Conservation (phyloP, 2,329 filamentous ascomycete species). For the Monosporascus ibericus region DNA sequence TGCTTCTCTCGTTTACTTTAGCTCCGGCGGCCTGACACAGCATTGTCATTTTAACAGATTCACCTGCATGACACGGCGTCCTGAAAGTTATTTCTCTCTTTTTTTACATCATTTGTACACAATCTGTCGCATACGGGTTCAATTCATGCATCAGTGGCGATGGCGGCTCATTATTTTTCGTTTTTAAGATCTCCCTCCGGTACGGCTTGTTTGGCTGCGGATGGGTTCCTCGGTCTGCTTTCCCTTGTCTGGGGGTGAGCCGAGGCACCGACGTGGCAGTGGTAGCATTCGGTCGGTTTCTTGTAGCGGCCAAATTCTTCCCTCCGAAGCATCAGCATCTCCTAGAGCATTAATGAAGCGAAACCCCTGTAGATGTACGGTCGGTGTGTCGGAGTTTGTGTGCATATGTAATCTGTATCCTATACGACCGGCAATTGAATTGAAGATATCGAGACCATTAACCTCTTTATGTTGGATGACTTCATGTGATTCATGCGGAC, state of each 20-base stretch:
- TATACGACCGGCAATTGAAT: neutral
- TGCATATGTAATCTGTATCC: neutral
- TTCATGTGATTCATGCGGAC: no score
- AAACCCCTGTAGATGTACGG: neutral
- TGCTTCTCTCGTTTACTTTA: constrained; percentile 6
- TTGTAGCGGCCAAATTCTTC: neutral
- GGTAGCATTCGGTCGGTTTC: neutral
- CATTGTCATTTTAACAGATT: constrained; percentile 3
- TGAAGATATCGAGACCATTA: no score
- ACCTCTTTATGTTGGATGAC: no score
- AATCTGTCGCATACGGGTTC: constrained; percentile 1
- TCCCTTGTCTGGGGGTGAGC: neutral
- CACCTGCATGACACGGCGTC: constrained; percentile 13
- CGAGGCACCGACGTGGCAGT: neutral
- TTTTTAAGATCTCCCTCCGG: neutral
- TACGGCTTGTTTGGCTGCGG: constrained; percentile 1
- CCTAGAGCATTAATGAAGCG: neutral
- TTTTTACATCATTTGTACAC: constrained; percentile 6
- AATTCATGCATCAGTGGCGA: constrained; percentile 15
- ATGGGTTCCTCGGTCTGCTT: constrained; percentile 1
- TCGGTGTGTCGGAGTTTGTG: neutral
- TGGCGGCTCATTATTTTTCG: constrained; percentile 7
- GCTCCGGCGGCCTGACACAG: constrained; percentile 10
- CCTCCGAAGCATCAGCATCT: neutral
- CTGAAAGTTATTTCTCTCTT: constrained; percentile 7